A percentile compares a stretch with the other conserved stretches of the same genome.
phyloP scores from a whole-genome alignment of 768 basidiomycete genomes.

The Kwoniella bestiolae region DNA sequence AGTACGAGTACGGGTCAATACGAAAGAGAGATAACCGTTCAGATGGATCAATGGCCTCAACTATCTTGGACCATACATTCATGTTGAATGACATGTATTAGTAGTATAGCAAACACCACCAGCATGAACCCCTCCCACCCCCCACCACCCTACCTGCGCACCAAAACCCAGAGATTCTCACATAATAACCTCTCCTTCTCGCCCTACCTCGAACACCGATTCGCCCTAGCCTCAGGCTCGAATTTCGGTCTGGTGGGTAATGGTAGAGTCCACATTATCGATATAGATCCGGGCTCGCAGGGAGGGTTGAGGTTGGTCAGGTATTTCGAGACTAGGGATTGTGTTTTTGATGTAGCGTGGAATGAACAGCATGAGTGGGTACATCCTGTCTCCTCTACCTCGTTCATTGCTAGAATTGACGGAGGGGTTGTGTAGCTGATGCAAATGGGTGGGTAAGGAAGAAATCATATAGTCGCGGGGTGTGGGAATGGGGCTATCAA shows the following conservation, averaged over 20 bases:
- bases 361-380: conserved; percentile 76
- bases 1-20: no score
- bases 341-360: conserved; percentile 89
- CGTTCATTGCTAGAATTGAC: not conserved
- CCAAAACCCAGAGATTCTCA: conserved; percentile 49
- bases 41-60: not conserved
- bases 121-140: not conserved
- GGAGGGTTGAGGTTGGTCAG: conserved; percentile 47
- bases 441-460: not conserved
- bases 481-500: conserved; percentile 89
- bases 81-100: no score
- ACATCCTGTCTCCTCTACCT: not conserved
- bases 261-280: conserved; percentile 70
- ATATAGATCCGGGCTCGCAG: conserved; percentile 18
- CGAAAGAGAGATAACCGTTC: not conserved
- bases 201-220: conserved; percentile 55
- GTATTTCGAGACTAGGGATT: conserved; percentile 82
- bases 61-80: no score
- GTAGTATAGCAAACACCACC: not conserved
- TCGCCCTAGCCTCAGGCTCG: conserved; percentile 67
- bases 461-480: conserved; percentile 86
- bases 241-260: conserved; percentile 97
- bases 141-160: conserved; percentile 9
- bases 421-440: not conserved
- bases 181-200: conserved; percentile 56